Percentiles rank a stretch among this genome's conserved stretches.
Evolutionary conservation across 2,329 filamentous ascomycete genomes (phyloP).

Genomic region (Geosmithia morbida): DNA sequence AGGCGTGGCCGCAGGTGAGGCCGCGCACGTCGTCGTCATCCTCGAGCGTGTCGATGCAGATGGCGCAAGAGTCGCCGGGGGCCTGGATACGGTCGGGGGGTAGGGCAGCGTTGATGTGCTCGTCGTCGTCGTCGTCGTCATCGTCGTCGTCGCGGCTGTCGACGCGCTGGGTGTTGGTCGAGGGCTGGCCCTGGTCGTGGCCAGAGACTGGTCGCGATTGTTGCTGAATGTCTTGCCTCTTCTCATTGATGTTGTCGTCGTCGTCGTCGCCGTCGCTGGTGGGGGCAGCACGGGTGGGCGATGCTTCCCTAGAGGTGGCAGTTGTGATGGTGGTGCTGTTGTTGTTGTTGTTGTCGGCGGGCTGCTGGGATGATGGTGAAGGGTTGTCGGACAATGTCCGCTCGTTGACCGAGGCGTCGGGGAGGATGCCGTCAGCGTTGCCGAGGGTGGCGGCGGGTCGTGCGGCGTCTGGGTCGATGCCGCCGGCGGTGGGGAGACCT

Average conservation of each 20-base stretch:
- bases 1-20: constrained; percentile 91
- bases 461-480: constrained; percentile 62
- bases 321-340: constrained; percentile 1
- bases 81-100: constrained; percentile 68
- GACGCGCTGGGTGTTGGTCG: constrained; percentile 19
- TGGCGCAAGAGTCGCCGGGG: constrained; percentile 87
- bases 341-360: background rate
- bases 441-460: constrained; percentile 58
- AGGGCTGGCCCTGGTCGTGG: constrained; percentile 3
- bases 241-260: constrained; percentile 5
- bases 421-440: constrained; percentile 44
- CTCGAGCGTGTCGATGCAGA: constrained; percentile 88
- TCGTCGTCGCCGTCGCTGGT: constrained; percentile 8
- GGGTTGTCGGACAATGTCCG: background rate
- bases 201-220: constrained; percentile 4
- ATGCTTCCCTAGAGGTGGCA: background rate
- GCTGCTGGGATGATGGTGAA: background rate
- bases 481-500: constrained; percentile 71
- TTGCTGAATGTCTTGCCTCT: constrained; percentile 10
- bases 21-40: constrained; percentile 93
- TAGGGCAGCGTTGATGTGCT: constrained; percentile 69
- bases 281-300: constrained; percentile 2
- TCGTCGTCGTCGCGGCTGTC: constrained; percentile 31
- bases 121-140: constrained; percentile 63
- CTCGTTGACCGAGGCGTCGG: constrained; percentile 16